Base-by-base conservation (phyloP, 176 grass and related monocot genomes). In the Hordeum vulgare region DNA sequence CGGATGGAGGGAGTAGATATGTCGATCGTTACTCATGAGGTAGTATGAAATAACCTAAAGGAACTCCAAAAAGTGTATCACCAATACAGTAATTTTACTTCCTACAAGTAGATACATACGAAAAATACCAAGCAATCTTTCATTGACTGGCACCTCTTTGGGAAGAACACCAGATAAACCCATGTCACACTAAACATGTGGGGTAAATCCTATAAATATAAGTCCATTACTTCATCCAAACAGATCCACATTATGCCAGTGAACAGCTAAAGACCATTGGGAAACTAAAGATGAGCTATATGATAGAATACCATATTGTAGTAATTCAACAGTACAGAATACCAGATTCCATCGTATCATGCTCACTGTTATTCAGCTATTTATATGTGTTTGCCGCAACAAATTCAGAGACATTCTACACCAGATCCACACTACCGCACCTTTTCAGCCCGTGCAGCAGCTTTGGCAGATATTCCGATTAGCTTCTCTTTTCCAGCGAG, bases 371-470 rank as follows among this genome's bases (percentile, higher is more conserved):
- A 47, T 42, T 4, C 28, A 68, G 27, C 37, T 77, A 29, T 29
- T 41, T 44, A n/a, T n/a, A n/a, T 59, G 26, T 34, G 23, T 40
- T 35, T 45, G 33, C 74, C 44, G 40, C 26, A 15, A 87, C 9
- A 49, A 57, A 67, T 11, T 27, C 41, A 21, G 11, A 67, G 54
- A 65, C 25, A 59, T 28, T 17, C 53, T 44, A 11, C 44, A 76
- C 40, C 0, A 66, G 78, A 40, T 62, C 41, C 41, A 44, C 29
- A 63, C 25, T 71, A 60, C 4, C 28, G 13, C 33, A 95, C 96
- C 90, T 93, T 91, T 69, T 98, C 96, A 27, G 89, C 72, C 73
- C 88, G 90, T 3, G 83, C 96, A 11, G 96, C 96, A 74, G 89
- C 87, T 89, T 95, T 90, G 11, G 93, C 92, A 35, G 92, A 91